Percentiles rank a stretch among this genome's conserved stretches.
These are phyloP conservation scores for Trichophyton rubrum DNA, from an alignment of 2,329 filamentous ascomycete genomes.

Conservation along the genomic window DNA sequence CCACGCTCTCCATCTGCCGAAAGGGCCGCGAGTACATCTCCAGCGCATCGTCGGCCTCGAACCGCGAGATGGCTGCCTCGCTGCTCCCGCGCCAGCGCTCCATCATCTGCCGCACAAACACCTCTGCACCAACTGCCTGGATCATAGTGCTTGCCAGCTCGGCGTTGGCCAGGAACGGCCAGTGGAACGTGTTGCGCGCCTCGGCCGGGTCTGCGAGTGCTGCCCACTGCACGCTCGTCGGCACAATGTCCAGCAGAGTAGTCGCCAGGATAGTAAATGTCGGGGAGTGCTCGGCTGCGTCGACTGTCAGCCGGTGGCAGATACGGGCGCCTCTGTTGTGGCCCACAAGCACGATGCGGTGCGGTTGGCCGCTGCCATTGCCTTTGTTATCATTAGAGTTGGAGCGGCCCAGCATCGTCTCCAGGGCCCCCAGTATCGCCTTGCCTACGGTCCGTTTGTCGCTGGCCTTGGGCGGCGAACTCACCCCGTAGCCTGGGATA, in stretches of 20 bases:
- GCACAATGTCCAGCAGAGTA: conserved; percentile 40
- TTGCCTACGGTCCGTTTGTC: conserved; percentile 12
- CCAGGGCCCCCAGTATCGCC: conserved; percentile 12
- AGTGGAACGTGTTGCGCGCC: conserved; percentile 36
- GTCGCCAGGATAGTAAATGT: conserved; percentile 29
- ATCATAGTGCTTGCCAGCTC: conserved; percentile 35
- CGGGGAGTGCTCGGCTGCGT: conserved; percentile 19
- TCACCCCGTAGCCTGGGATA: conserved; percentile 38
- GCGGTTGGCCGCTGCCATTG: background rate
- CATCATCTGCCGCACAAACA: conserved; percentile 28
- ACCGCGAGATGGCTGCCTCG: conserved; percentile 9
- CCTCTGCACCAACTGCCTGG: conserved; percentile 29
- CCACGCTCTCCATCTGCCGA: conserved; percentile 26
- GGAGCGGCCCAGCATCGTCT: background rate
- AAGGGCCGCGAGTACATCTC: conserved; percentile 36
- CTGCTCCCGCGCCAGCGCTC: conserved; percentile 20
- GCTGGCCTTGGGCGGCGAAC: conserved; percentile 21
- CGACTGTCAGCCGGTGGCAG: conserved; percentile 38
- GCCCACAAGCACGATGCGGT: conserved; percentile 33
- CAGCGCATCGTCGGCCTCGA: conserved; percentile 26
- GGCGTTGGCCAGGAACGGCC: conserved; percentile 40
- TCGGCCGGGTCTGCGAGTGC: conserved; percentile 28
- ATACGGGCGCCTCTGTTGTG: conserved; percentile 42
- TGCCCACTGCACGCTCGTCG: conserved; percentile 36
- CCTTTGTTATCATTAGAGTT: background rate